Evolutionary conservation across 768 basidiomycete genomes (phyloP), one percentile per base, ranked within the genome.

Genomic region (Calocybe gangraenosa): DNA sequence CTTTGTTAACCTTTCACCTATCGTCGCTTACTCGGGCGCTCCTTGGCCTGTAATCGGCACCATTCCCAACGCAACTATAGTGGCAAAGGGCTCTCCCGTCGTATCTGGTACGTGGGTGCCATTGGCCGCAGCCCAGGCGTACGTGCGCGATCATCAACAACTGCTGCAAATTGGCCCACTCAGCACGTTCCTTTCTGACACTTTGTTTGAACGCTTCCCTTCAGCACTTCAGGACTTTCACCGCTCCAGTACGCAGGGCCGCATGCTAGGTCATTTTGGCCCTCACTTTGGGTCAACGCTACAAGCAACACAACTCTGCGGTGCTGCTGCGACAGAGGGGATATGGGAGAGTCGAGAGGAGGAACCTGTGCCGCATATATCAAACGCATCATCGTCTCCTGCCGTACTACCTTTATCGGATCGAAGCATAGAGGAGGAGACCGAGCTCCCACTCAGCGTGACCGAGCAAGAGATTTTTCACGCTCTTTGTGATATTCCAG

Each of bases 381-480:
- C 25, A 28, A 14, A 23, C 17, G 8, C 42, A 15, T 15, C 34
- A 20, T 2, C 34, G 9, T 36, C 43, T 42, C 11, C 25, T 28
- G 25, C 25, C 25, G 11, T 11, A 11, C 25, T 28, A 11, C 25
- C 25, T 11, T 11, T 28, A 11, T 44, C 32, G 22, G 54, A 57
- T 19, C 48, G 51, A 33, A 53, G 49, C 36, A 46, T 36, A 19
- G 59, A 64, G 33, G 57, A 7, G 5, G 17, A 52, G 11, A 28
- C 48, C n/a, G 75, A 76, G 18, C 65, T 67, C 2, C 85, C 84
- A 15, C 70, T 88, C 39, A 87, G 76, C 52, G 78, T 79, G 18
- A 79, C 74, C 8, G 86, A 88, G 54, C 77, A 83, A 56, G 78
- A 83, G 60, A 80, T 88, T 39, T 87, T 88, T 63, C 76, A 69